Evolutionary conservation across 2,329 filamentous ascomycete species (phyloP).

Genomic region (Zymoseptoria pseudotritici): DNA sequence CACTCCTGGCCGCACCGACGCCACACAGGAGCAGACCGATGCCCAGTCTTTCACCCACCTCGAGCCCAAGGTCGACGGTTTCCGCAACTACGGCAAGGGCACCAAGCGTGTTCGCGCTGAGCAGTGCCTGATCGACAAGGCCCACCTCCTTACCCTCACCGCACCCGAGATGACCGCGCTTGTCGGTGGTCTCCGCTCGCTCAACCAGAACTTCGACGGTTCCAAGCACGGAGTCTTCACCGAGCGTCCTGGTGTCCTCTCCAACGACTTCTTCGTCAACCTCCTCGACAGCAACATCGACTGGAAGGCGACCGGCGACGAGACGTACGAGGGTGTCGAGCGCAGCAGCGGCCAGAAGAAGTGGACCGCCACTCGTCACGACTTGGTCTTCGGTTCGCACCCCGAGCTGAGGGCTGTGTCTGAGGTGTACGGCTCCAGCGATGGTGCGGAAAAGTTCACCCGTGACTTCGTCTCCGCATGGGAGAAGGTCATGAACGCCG

Average conservation of each 20-base stretch:
- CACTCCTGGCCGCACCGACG: slow-evolving; percentile 64
- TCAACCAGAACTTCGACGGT: slow-evolving; percentile 65
- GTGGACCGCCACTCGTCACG: slow-evolving; percentile 62
- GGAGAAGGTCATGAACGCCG: slow-evolving; percentile 68
- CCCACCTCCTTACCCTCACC: slow-evolving; percentile 62
- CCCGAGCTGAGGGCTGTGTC: slow-evolving; percentile 63
- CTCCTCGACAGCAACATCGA: slow-evolving; percentile 59
- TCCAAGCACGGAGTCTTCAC: slow-evolving; percentile 63
- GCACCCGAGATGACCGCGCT: slow-evolving; percentile 65
- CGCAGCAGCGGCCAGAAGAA: slow-evolving; percentile 58
- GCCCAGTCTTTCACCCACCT: slow-evolving; percentile 56
- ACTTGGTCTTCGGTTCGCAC: slow-evolving; percentile 67
- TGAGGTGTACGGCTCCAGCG: slow-evolving; percentile 60
- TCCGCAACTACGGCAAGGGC: slow-evolving; percentile 69
- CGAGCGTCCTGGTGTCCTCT: slow-evolving; percentile 57
- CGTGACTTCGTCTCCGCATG: slow-evolving; percentile 65
- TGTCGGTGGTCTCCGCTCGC: slow-evolving; percentile 62
- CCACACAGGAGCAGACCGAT: slow-evolving; percentile 65
- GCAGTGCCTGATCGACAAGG: slow-evolving; percentile 64
- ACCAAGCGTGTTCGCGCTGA: slow-evolving; percentile 56
- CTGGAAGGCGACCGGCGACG: slow-evolving; percentile 54
- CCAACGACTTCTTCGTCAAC: slow-evolving; percentile 78
- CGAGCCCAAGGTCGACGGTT: slow-evolving; percentile 64
- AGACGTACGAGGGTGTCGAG: slow-evolving; percentile 57
- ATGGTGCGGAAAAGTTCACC: slow-evolving; percentile 56